Evolutionary conservation across 805 yeast species (phyloP), one percentile per base, ranked within the genome.

Genomic region (Candida orba): DNA sequence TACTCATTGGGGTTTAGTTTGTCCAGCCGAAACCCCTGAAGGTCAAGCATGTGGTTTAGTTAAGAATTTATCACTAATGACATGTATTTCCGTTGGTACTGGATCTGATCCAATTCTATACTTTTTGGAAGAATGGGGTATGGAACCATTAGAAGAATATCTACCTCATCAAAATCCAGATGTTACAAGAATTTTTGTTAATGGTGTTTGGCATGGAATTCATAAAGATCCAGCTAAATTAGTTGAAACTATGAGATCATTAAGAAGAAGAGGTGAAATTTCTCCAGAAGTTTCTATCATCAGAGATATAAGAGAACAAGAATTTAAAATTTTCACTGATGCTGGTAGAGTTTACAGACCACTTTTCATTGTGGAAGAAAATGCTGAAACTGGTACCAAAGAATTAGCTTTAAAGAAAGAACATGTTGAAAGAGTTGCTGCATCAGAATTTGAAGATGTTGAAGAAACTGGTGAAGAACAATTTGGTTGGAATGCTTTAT

Each of bases 41-140:
- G 99, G 99, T 61, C 99, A 93, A 71, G 99, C 99, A 31, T 93
- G 99, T 84, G 99, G 99, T 61, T 75, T 93, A 66, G 99, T 93
- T 43, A 93, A 93, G 72, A 93, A 93, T 67, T 73, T 93, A 63
- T 90, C 98, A 1, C 71, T 93, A 53, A 90, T 93, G 98, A 80
- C 98, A 1, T 89, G 97, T 73, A 89, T 93, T 41, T 91, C 99
- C 24, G 99, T 93, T 51, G 99, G 99, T 64, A 78, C 96, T 8
- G 87, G 95, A n/a, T 87, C 96, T 34, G 95, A 88, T 62, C 96
- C 97, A 31, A 91, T 93, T 60, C 75, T 84, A 50, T 85, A 85
- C 60, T 84, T 90, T 67, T 74, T 93, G 67, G 95, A 91, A 66
- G 99, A 93, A 69, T 93, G 98, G 97, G 99, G 99, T 67, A 81